These are phyloP conservation scores for Fusarium scirpi DNA, from an alignment of 2,329 filamentous ascomycete genomes.

Conservation along the genomic window DNA sequence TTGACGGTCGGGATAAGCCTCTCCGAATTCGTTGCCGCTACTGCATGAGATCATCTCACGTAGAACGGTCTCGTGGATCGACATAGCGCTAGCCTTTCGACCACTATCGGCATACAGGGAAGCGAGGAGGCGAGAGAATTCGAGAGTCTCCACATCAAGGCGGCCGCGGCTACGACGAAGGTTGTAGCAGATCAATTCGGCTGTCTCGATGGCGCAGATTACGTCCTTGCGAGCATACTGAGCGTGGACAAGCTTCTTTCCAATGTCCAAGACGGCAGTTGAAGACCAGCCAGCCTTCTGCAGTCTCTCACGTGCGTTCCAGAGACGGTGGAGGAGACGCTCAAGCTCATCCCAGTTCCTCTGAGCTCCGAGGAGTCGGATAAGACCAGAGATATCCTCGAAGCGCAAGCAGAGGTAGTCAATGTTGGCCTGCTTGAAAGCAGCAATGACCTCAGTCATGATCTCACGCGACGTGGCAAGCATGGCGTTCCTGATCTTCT, in stretches of 20 bases:
- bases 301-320: constrained; percentile 39
- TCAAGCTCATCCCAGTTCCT: constrained; percentile 61
- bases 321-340: constrained; percentile 41
- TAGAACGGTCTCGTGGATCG: constrained; percentile 38
- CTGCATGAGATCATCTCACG: constrained; percentile 41
- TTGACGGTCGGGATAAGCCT: constrained; percentile 24
- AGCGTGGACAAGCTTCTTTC: constrained; percentile 42
- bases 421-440: constrained; percentile 57
- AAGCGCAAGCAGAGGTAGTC: constrained; percentile 58
- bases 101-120: constrained; percentile 33
- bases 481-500: constrained; percentile 32
- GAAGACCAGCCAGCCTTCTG: constrained; percentile 41
- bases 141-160: constrained; percentile 44
- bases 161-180: constrained; percentile 43
- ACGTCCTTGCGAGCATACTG: constrained; percentile 33
- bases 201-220: constrained; percentile 39
- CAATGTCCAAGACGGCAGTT: constrained; percentile 39
- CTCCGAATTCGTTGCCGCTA: constrained; percentile 9
- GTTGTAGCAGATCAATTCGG: constrained; percentile 46
- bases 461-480: constrained; percentile 41
- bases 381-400: constrained; percentile 58
- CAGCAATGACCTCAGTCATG: constrained; percentile 54
- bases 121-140: constrained; percentile 43
- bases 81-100: constrained; percentile 34
- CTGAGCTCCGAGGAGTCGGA: constrained; percentile 61